These are phyloP conservation scores for Microstroma glucosiphilum DNA, from an alignment of 1,284 basidiomycete species.

Conservation along the genomic window DNA sequence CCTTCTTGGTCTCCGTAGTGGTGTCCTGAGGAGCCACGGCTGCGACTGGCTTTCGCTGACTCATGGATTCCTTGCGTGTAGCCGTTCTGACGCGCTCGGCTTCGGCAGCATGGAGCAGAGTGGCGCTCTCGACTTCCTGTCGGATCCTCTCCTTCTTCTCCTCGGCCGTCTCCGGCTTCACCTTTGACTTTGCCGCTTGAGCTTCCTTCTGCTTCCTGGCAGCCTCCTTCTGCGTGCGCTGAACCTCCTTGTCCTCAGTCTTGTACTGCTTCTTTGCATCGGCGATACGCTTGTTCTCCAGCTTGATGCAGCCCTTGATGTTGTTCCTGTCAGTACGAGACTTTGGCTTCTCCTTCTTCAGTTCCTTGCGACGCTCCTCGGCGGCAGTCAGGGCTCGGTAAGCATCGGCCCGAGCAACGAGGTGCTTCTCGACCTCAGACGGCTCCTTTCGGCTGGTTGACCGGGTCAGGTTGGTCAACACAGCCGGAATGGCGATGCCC, in stretches of 20 bases:
- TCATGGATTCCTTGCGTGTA: too few relatives aligned
- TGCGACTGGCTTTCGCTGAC: too few relatives aligned
- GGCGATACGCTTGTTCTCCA: conserved; percentile 11
- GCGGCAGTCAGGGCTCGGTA: conserved; percentile 3
- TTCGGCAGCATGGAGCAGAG: too few relatives aligned
- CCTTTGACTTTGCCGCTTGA: conserved; percentile 8
- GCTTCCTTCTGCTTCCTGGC: background rate
- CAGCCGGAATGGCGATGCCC: background rate
- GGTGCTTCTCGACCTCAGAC: background rate
- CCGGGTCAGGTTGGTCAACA: conserved; percentile 4
- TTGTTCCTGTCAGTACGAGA: conserved; percentile 2
- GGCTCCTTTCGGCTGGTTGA: background rate
- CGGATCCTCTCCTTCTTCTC: background rate
- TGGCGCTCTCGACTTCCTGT: too few relatives aligned
- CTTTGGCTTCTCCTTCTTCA: conserved; percentile 9
- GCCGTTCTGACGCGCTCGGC: too few relatives aligned
- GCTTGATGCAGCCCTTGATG: conserved; percentile 9
- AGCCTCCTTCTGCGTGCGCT: conserved; percentile 10
- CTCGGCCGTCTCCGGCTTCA: conserved; percentile 8
- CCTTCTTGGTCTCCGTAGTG: too few relatives aligned
- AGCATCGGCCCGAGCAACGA: background rate
- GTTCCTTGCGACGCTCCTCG: conserved; percentile 4
- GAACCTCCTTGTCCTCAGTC: conserved; percentile 16
- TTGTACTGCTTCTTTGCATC: conserved; percentile 18
- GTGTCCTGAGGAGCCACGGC: too few relatives aligned